Evolutionary conservation across 164 flowering plant species (phyloP), one percentile per base, ranked within the genome.

Genomic region (Warburgia ugandensis): DNA sequence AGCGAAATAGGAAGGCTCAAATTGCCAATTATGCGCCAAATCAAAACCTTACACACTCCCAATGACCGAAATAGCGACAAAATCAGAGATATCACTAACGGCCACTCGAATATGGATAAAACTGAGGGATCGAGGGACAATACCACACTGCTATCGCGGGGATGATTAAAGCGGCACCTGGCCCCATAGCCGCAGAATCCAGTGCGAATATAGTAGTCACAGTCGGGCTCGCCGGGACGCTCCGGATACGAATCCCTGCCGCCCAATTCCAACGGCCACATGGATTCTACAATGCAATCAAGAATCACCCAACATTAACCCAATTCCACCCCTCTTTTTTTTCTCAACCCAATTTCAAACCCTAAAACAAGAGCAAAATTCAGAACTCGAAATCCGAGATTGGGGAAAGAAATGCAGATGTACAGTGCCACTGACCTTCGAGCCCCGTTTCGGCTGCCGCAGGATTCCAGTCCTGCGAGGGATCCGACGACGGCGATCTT

Each of bases 91-190:
- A 14, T 12, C 5, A 14, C 23, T 45, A 11, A 27, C n/a, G 17
- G 5, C 26, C 10, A 12, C 10, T 2, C 17, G 8, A 9, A 47
- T n/a, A 16, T 4, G 13, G 1, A 1, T 6, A 29, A 16, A 5
- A 8, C 29, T 11, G 28, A 32, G 12, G 6, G 9, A 41, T 29
- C 16, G n/a, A 48, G 20, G 16, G n/a, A n/a, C 19, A 9, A 66
- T 68, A 83, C 78, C 81, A 56, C 52, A 40, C 50, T 44, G 16
- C 87, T 94, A 73, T 86, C 79, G 8, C 68, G 84, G 30, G 97
- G 97, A 59, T 90, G 97, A 64, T 86, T 79, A 59, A 65, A 86
- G 4, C 97, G 81, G 64, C 97, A 90, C 61, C 84, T 68, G 46
- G 62, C 53, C 13, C 96, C 97, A 29, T 73, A 90, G 1, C 89